Evolutionary conservation across 2,329 filamentous ascomycete species (phyloP), one percentile per base, ranked within the genome.

Genomic region (Chalaropsis ovoidea): DNA sequence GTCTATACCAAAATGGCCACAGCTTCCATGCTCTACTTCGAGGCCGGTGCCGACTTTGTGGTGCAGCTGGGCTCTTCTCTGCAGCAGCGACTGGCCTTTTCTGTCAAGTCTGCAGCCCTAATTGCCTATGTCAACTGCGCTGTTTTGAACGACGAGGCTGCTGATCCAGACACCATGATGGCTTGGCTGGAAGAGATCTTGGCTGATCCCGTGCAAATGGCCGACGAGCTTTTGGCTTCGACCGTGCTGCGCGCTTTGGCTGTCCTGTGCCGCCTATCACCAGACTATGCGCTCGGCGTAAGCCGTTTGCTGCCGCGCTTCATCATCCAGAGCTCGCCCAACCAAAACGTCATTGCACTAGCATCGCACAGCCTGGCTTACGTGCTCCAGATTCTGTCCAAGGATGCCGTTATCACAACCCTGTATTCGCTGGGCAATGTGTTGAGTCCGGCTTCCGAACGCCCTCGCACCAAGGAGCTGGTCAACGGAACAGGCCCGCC

Each of bases 371-470:
- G 88, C 70, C 79, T 99, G 42, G 91, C 92, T 1, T 87, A 86
- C 69, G 85, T 95, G 19, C 78, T 99, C 65, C 87, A 86, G 70
- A 81, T 87, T 71, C 81, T 97, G 13, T 95, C 94, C 1, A 89
- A 95, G 71, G 94, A 99, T 77, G 87, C 91, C 43, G 83, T 96
- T 43, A 97, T 99, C 70, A 95, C 92, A 4, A 97, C 92, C 0
- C 79, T 99, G 10, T 99, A 99, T 76, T 94, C 91, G 0, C 81
- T 99, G n/a, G 94, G 94, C 22, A 99, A 99, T 73, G 88, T 96
- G 3, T 80, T 99, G 15, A 96, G 91, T 70, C 86, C 90, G 4
- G 85, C 83, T 60, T 80, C 80, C 15, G 83, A 82, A 66, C 76
- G 78, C 52, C 78, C 76, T 56, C 77, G 81, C 64, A 78, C 78